Base-by-base conservation (phyloP, 306 rosid genomes). In the Oemleria cerasiformis region DNA sequence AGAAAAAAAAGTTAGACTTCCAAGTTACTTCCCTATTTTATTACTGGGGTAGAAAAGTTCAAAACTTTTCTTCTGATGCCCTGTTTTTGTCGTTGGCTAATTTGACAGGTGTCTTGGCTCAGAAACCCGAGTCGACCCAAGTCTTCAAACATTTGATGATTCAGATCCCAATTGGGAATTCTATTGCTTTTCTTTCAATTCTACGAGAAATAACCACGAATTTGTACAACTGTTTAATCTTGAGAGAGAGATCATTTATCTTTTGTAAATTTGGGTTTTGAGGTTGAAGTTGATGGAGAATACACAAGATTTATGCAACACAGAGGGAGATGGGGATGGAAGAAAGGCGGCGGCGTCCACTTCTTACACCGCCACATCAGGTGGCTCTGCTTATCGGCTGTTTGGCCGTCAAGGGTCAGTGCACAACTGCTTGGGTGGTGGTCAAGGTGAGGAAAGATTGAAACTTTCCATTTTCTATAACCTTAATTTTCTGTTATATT, bases 281-380 rank as follows among this genome's bases (percentile, higher is more conserved):
- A 30, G 53, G 21, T 21, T 63, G 19, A 53, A 34, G 51, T 51
- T 71, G 39, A 36, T 81, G 86, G 90, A 85, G 49, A 65, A 21
- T 60, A 56, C 73, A 49, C 83, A 68, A 23, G 71, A 65, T 40
- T 63, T 78, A 58, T 65, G 70, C 74, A 45, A 36, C 80, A 56
- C 40, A 20, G 92, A 85, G 43, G 80, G 67, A 53, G 89, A 87
- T 19, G 86, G 73, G 44, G 83, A 80, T 62, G 92, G 70, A 60
- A 73, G 76, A 61, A 78, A 75, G 66, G 68, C 78, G 43, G 7
- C 65, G 63, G 38, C 83, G 50, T 34, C 73, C 63, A 81, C 84
- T 54, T 77, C 86, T 16, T 73, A 56, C 38, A 20, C 69, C 20
- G 19, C 78, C 16, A 42, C 79, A 34, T 54, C 75, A n/a, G 40